These are phyloP conservation scores for Saccharum officinarum DNA, from an alignment of 176 grass and related monocot species.

Conservation along the genomic window DNA sequence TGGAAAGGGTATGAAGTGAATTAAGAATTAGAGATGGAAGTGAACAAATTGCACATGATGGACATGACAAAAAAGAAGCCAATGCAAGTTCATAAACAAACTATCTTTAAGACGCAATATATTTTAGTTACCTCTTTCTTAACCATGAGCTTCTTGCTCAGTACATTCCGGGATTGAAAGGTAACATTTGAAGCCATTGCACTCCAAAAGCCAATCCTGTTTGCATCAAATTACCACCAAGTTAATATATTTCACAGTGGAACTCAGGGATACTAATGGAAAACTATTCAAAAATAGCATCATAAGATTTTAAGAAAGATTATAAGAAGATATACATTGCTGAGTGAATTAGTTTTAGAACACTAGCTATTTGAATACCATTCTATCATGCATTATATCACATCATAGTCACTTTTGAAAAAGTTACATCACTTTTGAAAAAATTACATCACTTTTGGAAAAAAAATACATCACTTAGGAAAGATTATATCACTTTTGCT, in stretches of 20 bases:
- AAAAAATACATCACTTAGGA: too few relatives aligned
- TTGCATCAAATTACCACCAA: neutral
- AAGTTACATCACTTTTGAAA: neutral
- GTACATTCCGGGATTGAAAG: constrained; percentile 87
- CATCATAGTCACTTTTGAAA: neutral
- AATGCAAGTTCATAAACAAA: constrained; percentile 2
- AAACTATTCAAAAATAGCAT: neutral
- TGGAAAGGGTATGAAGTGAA: neutral
- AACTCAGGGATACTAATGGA: neutral
- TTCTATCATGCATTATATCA: neutral
- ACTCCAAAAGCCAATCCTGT: constrained; percentile 84
- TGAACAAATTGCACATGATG: neutral
- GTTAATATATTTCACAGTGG: neutral
- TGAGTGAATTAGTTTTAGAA: neutral
- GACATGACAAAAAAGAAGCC: neutral
- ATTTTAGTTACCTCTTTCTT: constrained; percentile 75
- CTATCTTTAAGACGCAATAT: neutral
- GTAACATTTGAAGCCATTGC: constrained; percentile 90
- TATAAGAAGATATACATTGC: neutral
- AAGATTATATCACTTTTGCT: too few relatives aligned
- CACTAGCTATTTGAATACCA: neutral
- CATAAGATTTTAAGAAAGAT: neutral
- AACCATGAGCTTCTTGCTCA: constrained; percentile 96
- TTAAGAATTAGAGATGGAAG: constrained; percentile 7
- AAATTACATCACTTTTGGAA: too few relatives aligned